These are phyloP conservation scores for Fusarium camptoceras DNA, from an alignment of 2,329 filamentous ascomycete genomes.

Conservation along the genomic window DNA sequence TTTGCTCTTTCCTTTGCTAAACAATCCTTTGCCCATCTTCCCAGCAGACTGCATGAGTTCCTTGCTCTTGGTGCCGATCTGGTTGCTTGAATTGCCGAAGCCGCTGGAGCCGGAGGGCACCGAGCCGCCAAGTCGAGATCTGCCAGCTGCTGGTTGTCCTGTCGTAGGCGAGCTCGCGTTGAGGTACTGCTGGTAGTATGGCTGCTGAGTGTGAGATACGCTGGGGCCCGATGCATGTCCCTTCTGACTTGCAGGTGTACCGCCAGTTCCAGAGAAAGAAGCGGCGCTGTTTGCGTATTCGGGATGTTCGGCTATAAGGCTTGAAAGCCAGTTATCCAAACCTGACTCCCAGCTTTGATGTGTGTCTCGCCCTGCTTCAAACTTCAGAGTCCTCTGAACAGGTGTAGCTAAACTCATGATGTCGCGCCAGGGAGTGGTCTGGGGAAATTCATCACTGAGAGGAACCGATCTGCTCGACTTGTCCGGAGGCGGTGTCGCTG, in stretches of 20 bases:
- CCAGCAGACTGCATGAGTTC: constrained; percentile 88
- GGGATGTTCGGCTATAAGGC: constrained; percentile 59
- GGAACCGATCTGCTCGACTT: constrained; percentile 33
- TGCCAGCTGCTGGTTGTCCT: constrained; percentile 47
- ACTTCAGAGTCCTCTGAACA: constrained; percentile 77
- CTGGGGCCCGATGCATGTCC: constrained; percentile 38
- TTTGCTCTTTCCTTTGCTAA: constrained; percentile 91
- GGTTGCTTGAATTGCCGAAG: constrained; percentile 67
- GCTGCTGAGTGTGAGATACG: constrained; percentile 53
- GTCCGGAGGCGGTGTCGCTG: constrained; percentile 53
- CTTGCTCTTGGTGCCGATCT: constrained; percentile 86
- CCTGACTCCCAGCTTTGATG: constrained; percentile 81
- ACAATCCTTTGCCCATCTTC: constrained; percentile 88
- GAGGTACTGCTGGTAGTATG: constrained; percentile 68
- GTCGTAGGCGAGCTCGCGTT: constrained; percentile 56
- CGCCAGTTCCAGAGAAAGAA: constrained; percentile 44
- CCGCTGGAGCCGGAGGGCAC: constrained; percentile 57
- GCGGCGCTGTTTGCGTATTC: constrained; percentile 59
- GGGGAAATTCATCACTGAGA: constrained; percentile 31
- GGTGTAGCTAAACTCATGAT: constrained; percentile 77
- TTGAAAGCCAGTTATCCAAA: constrained; percentile 68
- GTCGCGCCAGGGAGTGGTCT: constrained; percentile 74
- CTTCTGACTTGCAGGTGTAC: constrained; percentile 31
- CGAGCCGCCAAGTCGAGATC: constrained; percentile 53
- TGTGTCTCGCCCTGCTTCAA: constrained; percentile 76